A percentile compares a stretch with the other conserved stretches of the same genome.
Evolutionary conservation across 768 basidiomycete genomes (phyloP).

Genomic region (Mycena metata): DNA sequence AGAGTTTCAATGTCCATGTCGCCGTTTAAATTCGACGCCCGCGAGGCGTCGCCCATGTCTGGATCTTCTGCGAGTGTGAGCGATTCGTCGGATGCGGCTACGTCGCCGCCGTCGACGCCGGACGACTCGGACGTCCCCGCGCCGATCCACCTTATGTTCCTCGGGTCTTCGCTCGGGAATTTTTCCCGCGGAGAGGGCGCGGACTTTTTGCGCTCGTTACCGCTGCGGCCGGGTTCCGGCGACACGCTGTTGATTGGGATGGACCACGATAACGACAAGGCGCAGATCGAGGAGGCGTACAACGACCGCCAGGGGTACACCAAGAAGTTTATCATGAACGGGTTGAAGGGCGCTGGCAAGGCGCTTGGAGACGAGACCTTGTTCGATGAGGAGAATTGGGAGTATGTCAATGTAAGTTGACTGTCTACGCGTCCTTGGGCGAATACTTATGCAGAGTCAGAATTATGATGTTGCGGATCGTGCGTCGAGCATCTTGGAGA

Average conservation of each 20-base stretch:
- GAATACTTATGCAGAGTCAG: constrained; percentile 26
- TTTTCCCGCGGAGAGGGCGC: constrained; percentile 79
- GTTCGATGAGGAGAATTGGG: constrained; percentile 80
- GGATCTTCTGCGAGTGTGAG: constrained; percentile 42
- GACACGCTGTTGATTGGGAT: constrained; percentile 94
- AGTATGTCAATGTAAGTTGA: constrained; percentile 74
- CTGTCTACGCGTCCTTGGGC: neutral
- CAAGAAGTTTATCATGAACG: constrained; percentile 87
- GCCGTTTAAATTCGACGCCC: constrained; percentile 32
- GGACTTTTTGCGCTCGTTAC: constrained; percentile 82
- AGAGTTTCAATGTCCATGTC: constrained; percentile 25
- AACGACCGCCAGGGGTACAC: constrained; percentile 85
- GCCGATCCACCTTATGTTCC: constrained; percentile 88
- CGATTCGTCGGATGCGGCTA: constrained; percentile 40
- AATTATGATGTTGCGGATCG: constrained; percentile 37
- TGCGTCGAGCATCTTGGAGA: neutral
- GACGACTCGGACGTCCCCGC: constrained; percentile 56
- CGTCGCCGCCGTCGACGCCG: constrained; percentile 61
- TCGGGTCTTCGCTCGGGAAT: constrained; percentile 95
- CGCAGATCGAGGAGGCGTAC: constrained; percentile 87
- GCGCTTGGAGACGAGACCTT: constrained; percentile 75
- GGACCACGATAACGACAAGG: constrained; percentile 82
- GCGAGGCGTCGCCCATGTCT: constrained; percentile 58
- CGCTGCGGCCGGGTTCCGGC: constrained; percentile 77
- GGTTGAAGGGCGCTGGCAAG: constrained; percentile 75